Evolutionary conservation across 169 alveolate genomes (phyloP), one percentile per base, ranked within the genome.

Genomic region (Cryptosporidium parvum): DNA sequence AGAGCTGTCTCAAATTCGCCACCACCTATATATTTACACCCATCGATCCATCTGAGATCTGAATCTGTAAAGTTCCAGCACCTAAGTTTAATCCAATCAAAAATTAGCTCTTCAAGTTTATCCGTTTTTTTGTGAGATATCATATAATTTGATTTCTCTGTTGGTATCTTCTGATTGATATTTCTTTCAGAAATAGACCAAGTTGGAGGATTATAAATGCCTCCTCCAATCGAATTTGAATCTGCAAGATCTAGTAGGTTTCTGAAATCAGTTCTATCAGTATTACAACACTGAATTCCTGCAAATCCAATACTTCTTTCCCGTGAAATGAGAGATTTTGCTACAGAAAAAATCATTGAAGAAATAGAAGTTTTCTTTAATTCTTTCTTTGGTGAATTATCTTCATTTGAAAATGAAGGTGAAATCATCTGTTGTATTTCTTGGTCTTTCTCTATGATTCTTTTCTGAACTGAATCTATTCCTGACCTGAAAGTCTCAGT

Each of bases 21-120:
- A 3, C 35, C 75, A 9, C 87, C 87, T 8, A 80, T 29, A 51
- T 80, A 80, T 12, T 23, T 37, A 44, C 87, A 80, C 14, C 87
- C 87, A 65, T 80, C 87, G 12, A 80, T 80, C 87, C 87, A 80
- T 45, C 87, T 59, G 29, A 80, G 45, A 65, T 80, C 87, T 18
- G 87, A 62, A 4, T 48, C 75, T 9, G 87, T 65, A 45, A 80
- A 80, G 56, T 80, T 80, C 87, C 87, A 80, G 29, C 87, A 61
- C 29, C 87, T 80, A 3, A 80, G 87, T 33, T 80, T 80, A 42
- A 80, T 80, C 87, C 87, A 80, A 48, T 80, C 87, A 0, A 80
- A 23, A 59, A 80, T 80, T 1, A 80, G 56, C 56, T 80, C 87
- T 31, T 80, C 87, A 8, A 29, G 59, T 18, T 42, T 59, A 16